Conservation (phyloP, 257 asterid genomes). For the Prunella vulgaris region DNA sequence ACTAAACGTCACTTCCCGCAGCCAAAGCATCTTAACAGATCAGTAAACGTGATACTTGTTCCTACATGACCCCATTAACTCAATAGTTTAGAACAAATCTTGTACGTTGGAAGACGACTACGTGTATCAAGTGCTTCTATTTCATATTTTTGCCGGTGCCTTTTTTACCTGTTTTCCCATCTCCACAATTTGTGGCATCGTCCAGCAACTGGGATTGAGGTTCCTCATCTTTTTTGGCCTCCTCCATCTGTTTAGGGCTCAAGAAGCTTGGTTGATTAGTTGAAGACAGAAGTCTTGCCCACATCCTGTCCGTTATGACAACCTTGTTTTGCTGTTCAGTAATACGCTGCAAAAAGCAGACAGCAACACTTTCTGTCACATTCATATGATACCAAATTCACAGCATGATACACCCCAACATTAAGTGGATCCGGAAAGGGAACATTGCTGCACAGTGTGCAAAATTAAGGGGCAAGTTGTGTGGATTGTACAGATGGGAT, state of each 20-base stretch:
- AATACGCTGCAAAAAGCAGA: conserved; percentile 49
- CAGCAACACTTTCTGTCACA: background rate
- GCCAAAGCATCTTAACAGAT: conserved; percentile 28
- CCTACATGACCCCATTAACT: conserved; percentile 25
- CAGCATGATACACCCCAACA: background rate
- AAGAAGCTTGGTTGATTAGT: conserved; percentile 72
- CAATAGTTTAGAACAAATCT: conserved; percentile 22
- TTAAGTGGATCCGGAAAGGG: background rate
- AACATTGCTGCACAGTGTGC: background rate
- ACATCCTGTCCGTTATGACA: conserved; percentile 70
- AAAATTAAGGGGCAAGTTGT: background rate
- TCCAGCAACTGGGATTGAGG: conserved; percentile 38
- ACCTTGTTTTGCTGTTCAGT: conserved; percentile 56
- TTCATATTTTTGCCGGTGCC: conserved; percentile 3
- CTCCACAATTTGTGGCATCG: conserved; percentile 29
- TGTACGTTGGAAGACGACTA: background rate
- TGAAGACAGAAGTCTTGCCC: conserved; percentile 74
- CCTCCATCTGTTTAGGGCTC: conserved; percentile 28
- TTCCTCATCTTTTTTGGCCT: conserved; percentile 25
- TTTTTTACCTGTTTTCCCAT: conserved; percentile 26
- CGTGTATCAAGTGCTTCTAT: conserved; percentile 1
- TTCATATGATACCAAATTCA: background rate
- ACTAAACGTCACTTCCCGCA: conserved; percentile 13
- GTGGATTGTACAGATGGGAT: background rate
- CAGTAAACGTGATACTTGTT: conserved; percentile 16